Evolutionary conservation across 2,329 filamentous ascomycete genomes (phyloP).

Genomic region (Colletotrichum eleusines): DNA sequence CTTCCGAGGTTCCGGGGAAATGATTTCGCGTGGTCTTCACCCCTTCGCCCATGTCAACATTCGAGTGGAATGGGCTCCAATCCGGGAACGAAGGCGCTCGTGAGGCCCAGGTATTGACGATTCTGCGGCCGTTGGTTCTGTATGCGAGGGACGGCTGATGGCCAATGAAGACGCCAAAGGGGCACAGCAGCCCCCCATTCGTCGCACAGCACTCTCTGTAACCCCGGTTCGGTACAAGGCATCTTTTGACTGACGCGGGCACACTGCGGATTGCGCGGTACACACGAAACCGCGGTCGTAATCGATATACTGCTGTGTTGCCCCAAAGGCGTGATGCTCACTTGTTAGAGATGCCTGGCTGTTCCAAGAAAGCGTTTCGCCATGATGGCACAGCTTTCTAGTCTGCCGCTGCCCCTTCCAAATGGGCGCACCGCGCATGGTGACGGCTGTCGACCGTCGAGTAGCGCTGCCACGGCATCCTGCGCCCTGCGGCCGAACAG

Average conservation of each 20-base stretch:
- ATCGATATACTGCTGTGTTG: conserved; percentile 21
- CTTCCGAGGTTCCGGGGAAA: conserved; percentile 9
- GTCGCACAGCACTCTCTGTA: conserved; percentile 25
- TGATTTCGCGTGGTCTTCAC: conserved; percentile 5
- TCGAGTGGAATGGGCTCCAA: conserved; percentile 8
- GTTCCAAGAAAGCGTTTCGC: conserved; percentile 15
- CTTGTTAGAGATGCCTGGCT: conserved; percentile 1
- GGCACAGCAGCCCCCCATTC: conserved; percentile 31
- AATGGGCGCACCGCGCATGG: neutral
- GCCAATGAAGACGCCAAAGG: conserved; percentile 35
- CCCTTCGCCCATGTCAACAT: neutral
- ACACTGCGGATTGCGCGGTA: conserved; percentile 35
- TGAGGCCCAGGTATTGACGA: conserved; percentile 28
- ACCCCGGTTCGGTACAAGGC: conserved; percentile 11
- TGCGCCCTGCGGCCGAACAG: conserved; percentile 2
- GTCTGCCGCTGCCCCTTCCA: conserved; percentile 5
- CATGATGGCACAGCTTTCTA: conserved; percentile 1
- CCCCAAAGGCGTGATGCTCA: conserved; percentile 12
- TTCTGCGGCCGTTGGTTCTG: conserved; percentile 24
- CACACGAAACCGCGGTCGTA: conserved; percentile 16
- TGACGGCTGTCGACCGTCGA: neutral
- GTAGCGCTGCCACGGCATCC: conserved; percentile 10
- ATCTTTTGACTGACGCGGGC: conserved; percentile 8
- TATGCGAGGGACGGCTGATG: conserved; percentile 29
- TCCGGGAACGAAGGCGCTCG: neutral